Evolutionary conservation across 306 rosid species (phyloP), one percentile per base, ranked within the genome.

Genomic region (Acacia melanoxylon): DNA sequence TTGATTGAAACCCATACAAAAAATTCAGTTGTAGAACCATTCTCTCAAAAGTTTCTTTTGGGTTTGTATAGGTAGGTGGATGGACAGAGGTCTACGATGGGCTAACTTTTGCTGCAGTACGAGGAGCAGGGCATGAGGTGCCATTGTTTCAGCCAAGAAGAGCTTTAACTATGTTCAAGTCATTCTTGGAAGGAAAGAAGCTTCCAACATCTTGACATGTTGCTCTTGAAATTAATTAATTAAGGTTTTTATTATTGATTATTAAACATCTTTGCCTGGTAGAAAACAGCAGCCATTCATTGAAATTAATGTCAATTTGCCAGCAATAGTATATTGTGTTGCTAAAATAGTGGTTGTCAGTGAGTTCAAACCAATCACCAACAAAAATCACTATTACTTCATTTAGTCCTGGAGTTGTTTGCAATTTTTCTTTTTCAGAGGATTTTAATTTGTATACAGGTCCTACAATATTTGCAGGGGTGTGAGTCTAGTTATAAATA

Each of bases 121-220:
- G 94, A 81, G 94, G 92, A 48, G 94, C 94, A 14, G 92, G 94
- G 29, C 94, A 91, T 25, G 92, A 91, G 74, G 94, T 89, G 75
- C 94, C 94, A 51, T 69, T 89, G 51, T 83, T 89, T 73, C 90
- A 89, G 76, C 91, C 94, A 3, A 49, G 74, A 56, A 76, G 91
- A 85, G 94, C 89, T 48, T 74, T 82, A 77, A 76, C 78, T 79
- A 85, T 91, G 22, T 89, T 91, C 88, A 77, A 58, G 40, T 87
- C 91, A 4, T 91, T 91, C 87, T 82, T 91, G 76, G 87, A 86
- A 29, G 94, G 90, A 33, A 86, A 83, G 45, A 62, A 87, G 22
- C 76, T 91, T 78, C 95, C 95, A 61, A 85, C 42, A 75, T 89
- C 87, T 29, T 88, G 81, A 89, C 73, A 66, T 15, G 4, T 11